Percentiles rank a stretch among this genome's conserved stretches.
phyloP scores from a whole-genome alignment of 441 rosid species.

The Eutrema salsugineum region DNA sequence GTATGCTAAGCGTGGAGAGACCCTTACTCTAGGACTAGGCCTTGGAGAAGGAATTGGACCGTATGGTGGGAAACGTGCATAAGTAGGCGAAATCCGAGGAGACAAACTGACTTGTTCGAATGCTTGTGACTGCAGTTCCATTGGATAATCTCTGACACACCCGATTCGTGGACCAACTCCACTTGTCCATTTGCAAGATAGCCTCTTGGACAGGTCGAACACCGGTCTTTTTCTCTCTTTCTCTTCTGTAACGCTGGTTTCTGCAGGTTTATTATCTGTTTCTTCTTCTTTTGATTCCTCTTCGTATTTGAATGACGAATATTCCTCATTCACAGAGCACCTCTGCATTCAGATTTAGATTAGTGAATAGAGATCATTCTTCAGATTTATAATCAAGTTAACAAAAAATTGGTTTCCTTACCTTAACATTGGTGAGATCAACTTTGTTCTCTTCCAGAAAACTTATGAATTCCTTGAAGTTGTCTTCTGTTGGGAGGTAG shows the following conservation, averaged over 20 bases:
- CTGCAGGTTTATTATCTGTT: neutral
- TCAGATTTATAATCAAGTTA: neutral
- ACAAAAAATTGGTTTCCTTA: conserved; percentile 4
- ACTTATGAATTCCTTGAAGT: conserved; percentile 52
- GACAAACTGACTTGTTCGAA: conserved; percentile 72
- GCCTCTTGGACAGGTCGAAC: conserved; percentile 40
- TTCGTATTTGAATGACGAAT: conserved; percentile 32
- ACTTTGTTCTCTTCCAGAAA: conserved; percentile 57
- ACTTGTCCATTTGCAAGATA: conserved; percentile 81
- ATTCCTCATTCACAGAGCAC: conserved; percentile 62
- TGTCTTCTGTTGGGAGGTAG: conserved; percentile 69
- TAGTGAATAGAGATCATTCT: neutral
- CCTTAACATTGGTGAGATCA: conserved; percentile 62
- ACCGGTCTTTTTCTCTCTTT: conserved; percentile 31
- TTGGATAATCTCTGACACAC: conserved; percentile 81
- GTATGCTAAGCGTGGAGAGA: conserved; percentile 71
- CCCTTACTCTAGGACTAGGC: conserved; percentile 60
- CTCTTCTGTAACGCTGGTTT: conserved; percentile 10
- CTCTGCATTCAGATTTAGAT: conserved; percentile 40
- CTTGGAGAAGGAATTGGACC: conserved; percentile 78
- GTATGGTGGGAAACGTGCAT: conserved; percentile 14
- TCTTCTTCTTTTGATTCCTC: conserved; percentile 8
- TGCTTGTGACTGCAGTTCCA: conserved; percentile 56
- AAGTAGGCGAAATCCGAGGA: conserved; percentile 39
- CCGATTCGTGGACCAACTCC: conserved; percentile 83